A percentile compares a stretch with the other conserved stretches of the same genome.
phyloP scores from a whole-genome alignment of 2,329 filamentous ascomycete species.

The Aspergillus cejpii region DNA sequence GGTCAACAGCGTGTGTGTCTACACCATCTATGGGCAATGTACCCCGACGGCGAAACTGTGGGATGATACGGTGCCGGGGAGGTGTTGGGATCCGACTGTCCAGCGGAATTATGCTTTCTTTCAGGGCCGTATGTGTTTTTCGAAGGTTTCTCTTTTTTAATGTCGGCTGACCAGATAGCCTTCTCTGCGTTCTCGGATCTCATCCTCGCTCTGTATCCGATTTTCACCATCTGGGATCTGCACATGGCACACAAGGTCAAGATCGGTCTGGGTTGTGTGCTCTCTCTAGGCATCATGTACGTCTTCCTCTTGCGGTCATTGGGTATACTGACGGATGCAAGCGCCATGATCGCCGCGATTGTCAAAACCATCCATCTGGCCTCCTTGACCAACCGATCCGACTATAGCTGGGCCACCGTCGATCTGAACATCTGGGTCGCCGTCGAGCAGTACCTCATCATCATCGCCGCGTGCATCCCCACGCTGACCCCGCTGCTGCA shows the following conservation, averaged over 20 bases:
- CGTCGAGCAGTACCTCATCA: constrained; percentile 13
- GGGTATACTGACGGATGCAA: neutral
- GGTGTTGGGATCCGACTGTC: constrained; percentile 3
- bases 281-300: constrained; percentile 13
- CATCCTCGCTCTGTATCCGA: constrained; percentile 9
- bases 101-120: constrained; percentile 13
- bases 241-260: constrained; percentile 13
- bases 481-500: constrained; percentile 8
- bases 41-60: constrained; percentile 3
- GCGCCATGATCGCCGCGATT: constrained; percentile 13
- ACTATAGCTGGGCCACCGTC: constrained; percentile 9
- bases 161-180: neutral
- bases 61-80: constrained; percentile 1
- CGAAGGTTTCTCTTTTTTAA: neutral
- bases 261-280: constrained; percentile 8
- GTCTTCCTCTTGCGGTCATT: neutral
- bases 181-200: constrained; percentile 8
- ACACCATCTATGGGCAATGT: constrained; percentile 12
- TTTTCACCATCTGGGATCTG: constrained; percentile 7
- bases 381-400: neutral
- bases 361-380: constrained; percentile 10
- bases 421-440: constrained; percentile 9
- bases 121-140: constrained; percentile 7
- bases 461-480: constrained; percentile 12
- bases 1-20: constrained; percentile 5